Conservation (phyloP, 2,329 filamentous ascomycete genomes). For the Arthrinium phaeospermum region DNA sequence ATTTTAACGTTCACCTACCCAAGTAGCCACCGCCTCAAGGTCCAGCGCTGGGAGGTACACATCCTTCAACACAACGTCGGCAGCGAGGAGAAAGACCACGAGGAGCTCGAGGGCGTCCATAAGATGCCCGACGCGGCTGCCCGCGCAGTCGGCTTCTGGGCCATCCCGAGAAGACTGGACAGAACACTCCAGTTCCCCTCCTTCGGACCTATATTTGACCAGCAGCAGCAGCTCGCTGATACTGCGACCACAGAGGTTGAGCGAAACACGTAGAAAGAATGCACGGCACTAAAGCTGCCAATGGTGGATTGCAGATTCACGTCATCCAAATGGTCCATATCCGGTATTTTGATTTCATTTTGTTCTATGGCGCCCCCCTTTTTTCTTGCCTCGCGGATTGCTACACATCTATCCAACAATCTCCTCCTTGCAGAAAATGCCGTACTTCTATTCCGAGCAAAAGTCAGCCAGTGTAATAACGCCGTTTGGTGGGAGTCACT, state of each 20-base stretch:
- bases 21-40: neutral
- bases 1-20: conserved; percentile 3
- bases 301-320: neutral
- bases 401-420: conserved; percentile 25
- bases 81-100: neutral
- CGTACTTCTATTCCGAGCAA: conserved; percentile 49
- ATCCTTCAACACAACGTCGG: neutral
- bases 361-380: neutral
- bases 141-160: conserved; percentile 20
- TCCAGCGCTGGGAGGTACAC: neutral
- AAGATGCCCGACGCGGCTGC: conserved; percentile 5
- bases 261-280: neutral
- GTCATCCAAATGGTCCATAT: neutral
- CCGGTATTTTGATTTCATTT: neutral
- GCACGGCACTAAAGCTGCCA: neutral
- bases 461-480: conserved; percentile 17
- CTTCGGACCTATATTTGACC: conserved; percentile 23
- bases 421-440: conserved; percentile 51
- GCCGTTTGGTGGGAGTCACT: conserved; percentile 10
- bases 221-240: neutral
- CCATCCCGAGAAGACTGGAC: neutral
- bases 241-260: neutral
- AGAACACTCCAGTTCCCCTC: conserved; percentile 19
- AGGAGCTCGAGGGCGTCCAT: neutral
- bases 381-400: no score